These are phyloP conservation scores for Talaromyces liani DNA, from an alignment of 495 filamentous ascomycete genomes.

Conservation along the genomic window DNA sequence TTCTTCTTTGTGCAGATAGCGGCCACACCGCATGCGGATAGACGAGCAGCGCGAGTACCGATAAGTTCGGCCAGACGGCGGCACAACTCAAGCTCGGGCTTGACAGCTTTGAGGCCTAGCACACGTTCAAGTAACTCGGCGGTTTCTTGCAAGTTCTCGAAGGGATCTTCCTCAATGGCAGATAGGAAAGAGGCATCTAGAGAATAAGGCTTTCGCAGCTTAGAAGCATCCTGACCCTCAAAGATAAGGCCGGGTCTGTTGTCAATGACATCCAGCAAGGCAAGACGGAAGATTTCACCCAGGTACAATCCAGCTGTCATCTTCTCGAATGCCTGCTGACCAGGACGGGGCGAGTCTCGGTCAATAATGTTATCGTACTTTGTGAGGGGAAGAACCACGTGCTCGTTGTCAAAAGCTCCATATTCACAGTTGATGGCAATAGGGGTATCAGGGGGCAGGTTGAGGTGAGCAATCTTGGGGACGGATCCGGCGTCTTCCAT, in stretches of 20 bases:
- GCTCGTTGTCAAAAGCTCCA: slow-evolving; percentile 97
- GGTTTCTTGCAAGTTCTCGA: slow-evolving; percentile 87
- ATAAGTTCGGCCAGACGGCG: slow-evolving; percentile 87
- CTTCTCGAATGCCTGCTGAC: slow-evolving; percentile 96
- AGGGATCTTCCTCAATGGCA: slow-evolving; percentile 90
- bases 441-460: slow-evolving; percentile 78
- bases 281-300: slow-evolving; percentile 89
- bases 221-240: slow-evolving; percentile 68
- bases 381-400: slow-evolving; percentile 83
- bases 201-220: slow-evolving; percentile 73
- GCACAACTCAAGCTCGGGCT: slow-evolving; percentile 75
- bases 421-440: slow-evolving; percentile 99
- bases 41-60: slow-evolving; percentile 84
- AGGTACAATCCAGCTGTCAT: slow-evolving; percentile 96
- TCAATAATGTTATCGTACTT: slow-evolving; percentile 80
- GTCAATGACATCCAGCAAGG: slow-evolving; percentile 77
- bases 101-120: slow-evolving; percentile 59
- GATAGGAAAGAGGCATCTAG: slow-evolving; percentile 94
- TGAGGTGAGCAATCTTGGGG: slow-evolving; percentile 90
- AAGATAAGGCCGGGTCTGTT: slow-evolving; percentile 73
- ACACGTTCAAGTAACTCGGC: slow-evolving; percentile 67
- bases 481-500: slow-evolving; percentile 90
- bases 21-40: slow-evolving; percentile 89
- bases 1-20: slow-evolving; percentile 95
- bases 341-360: slow-evolving; percentile 86